Percentiles rank a stretch among this genome's conserved stretches.
These are phyloP conservation scores for Rossbeevera mucosa DNA, from an alignment of 768 basidiomycete species.

Conservation along the genomic window DNA sequence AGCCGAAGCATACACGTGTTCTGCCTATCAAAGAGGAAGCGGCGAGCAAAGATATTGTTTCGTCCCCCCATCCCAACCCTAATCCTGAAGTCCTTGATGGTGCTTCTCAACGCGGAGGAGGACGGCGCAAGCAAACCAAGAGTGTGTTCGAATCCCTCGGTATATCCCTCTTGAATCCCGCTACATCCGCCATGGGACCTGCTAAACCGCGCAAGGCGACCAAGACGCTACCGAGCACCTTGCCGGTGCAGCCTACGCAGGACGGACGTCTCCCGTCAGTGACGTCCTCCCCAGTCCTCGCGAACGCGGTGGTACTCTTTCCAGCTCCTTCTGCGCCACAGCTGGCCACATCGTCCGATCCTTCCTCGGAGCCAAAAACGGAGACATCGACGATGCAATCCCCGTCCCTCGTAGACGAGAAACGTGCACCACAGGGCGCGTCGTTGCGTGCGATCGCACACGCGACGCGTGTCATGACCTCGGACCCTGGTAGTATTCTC, in stretches of 20 bases:
- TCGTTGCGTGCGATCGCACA: constrained; percentile 74
- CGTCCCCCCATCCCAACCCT: constrained; percentile 17
- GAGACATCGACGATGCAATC: constrained; percentile 29
- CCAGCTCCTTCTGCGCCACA: constrained; percentile 26
- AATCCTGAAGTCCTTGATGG: constrained; percentile 10
- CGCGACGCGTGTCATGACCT: constrained; percentile 84
- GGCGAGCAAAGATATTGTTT: constrained; percentile 15
- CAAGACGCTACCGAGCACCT: constrained; percentile 26
- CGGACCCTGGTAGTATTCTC: constrained; percentile 69
- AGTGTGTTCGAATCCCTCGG: constrained; percentile 73
- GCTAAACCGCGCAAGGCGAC: constrained; percentile 19
- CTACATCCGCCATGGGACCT: constrained; percentile 23
- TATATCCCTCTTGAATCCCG: constrained; percentile 60
- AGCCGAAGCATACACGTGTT: constrained; percentile 26
- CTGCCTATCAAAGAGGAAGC: constrained; percentile 24
- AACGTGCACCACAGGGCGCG: constrained; percentile 49
- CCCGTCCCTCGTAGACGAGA: constrained; percentile 24
- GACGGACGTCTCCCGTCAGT: constrained; percentile 3
- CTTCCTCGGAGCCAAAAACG: constrained; percentile 16
- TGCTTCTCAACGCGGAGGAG: constrained; percentile 10
- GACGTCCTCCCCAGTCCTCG: constrained; percentile 15
- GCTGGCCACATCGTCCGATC: constrained; percentile 21
- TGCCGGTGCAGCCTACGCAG: constrained; percentile 3
- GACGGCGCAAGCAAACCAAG: constrained; percentile 44
- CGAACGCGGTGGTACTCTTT: constrained; percentile 11